Evolutionary conservation across 2,329 filamentous ascomycete species (phyloP).

Genomic region (Colletotrichum gloeosporioides): DNA sequence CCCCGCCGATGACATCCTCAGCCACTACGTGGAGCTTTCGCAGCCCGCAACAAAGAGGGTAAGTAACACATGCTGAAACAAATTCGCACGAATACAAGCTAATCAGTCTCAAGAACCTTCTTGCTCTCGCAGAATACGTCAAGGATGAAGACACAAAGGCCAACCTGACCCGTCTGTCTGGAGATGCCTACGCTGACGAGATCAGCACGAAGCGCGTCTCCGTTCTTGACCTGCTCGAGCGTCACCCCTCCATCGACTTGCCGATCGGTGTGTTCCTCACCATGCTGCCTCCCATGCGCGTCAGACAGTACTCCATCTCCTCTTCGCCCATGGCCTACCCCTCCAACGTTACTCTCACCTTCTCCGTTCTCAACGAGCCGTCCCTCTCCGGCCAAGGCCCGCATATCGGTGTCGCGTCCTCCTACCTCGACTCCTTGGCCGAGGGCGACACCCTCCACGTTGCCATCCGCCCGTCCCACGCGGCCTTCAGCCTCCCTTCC

Average conservation of each 20-base stretch:
- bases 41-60: slow-evolving; percentile 75
- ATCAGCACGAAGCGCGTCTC: slow-evolving; percentile 55
- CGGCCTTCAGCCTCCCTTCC: slow-evolving; percentile 47
- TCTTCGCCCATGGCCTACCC: slow-evolving; percentile 68
- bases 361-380: slow-evolving; percentile 61
- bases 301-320: slow-evolving; percentile 63
- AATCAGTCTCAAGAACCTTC: slow-evolving; percentile 38
- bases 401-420: slow-evolving; percentile 65
- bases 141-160: slow-evolving; percentile 37
- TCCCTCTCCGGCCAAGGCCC: slow-evolving; percentile 53
- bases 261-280: slow-evolving; percentile 66
- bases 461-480: slow-evolving; percentile 47
- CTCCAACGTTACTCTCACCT: slow-evolving; percentile 65
- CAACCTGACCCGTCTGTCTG: slow-evolving; percentile 42
- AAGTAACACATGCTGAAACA: slow-evolving; percentile 27
- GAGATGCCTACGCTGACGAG: slow-evolving; percentile 42
- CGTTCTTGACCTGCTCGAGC: slow-evolving; percentile 66
- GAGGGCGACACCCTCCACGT: slow-evolving; percentile 52
- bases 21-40: slow-evolving; percentile 74
- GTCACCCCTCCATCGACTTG: slow-evolving; percentile 56
- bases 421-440: slow-evolving; percentile 60
- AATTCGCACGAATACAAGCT: background rate
- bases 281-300: slow-evolving; percentile 67
- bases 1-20: slow-evolving; percentile 67
- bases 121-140: slow-evolving; percentile 25